Percentiles rank a stretch among this genome's conserved stretches.
phyloP scores from a whole-genome alignment of 192 early-diverging fungal species.

The Irineochytrium annulatum region DNA sequence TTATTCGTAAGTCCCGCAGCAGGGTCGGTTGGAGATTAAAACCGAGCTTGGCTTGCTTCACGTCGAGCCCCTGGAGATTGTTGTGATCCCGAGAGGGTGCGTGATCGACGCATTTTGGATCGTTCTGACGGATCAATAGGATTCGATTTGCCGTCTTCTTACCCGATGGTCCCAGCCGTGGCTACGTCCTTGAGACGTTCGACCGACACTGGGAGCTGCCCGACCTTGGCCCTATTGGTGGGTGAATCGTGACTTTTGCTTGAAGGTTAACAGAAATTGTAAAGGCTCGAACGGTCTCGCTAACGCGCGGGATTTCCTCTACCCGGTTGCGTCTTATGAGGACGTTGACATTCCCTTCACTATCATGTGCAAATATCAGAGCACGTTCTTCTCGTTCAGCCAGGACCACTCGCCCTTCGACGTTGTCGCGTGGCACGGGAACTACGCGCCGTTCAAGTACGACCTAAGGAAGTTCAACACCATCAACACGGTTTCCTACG shows the following conservation, averaged over 20 bases:
- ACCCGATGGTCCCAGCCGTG: slow-evolving; percentile 77
- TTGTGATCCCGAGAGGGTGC: slow-evolving; percentile 80
- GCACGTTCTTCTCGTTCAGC: slow-evolving; percentile 57
- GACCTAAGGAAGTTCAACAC: slow-evolving; percentile 78
- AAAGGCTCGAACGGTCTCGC: slow-evolving; percentile 87
- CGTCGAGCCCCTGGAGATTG: slow-evolving; percentile 86
- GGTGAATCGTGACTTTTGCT: neutral
- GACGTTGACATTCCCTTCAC: slow-evolving; percentile 56
- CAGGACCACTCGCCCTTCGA: slow-evolving; percentile 86
- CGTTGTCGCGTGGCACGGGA: slow-evolving; percentile 96
- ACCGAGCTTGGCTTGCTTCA: slow-evolving; percentile 86
- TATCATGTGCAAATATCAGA: slow-evolving; percentile 81
- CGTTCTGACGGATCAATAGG: slow-evolving; percentile 19
- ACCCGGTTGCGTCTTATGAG: slow-evolving; percentile 78
- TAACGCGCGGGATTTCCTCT: slow-evolving; percentile 89
- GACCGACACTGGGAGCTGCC: slow-evolving; percentile 89
- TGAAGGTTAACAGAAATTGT: neutral
- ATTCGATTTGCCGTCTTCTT: slow-evolving; percentile 80
- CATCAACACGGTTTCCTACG: slow-evolving; percentile 84
- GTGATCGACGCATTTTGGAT: neutral
- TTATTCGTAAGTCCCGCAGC: slow-evolving; percentile 72
- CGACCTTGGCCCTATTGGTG: slow-evolving; percentile 91
- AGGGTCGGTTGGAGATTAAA: slow-evolving; percentile 79
- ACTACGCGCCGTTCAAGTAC: slow-evolving; percentile 95
- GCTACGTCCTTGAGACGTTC: slow-evolving; percentile 89